Evolutionary conservation across 352 stramenopile species (phyloP), one percentile per base, ranked within the genome.

Genomic region (Phytophthora brassicae): DNA sequence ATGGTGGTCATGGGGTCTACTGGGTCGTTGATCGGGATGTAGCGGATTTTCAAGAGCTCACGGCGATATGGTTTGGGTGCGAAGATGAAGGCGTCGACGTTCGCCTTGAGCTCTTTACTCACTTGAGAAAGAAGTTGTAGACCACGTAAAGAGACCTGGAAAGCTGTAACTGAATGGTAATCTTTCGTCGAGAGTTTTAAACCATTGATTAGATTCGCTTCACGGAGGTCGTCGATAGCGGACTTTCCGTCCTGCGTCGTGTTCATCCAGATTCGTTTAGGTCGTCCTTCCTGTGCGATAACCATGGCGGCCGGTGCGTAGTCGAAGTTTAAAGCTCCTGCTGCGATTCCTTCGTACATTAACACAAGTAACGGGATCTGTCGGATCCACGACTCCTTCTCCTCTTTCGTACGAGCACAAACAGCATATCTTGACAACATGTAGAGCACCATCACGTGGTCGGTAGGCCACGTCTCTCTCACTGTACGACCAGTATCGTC

Each of bases 311-410:
- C 75, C 1, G 79, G 79, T 12, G 79, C 79, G 56, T 88, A 88
- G 58, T 88, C 79, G 43, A 88, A 88, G 60, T 85, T 80, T 1
- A 88, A 63, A 20, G 65, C 74, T 3, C 76, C 76, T 13, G 74
- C 68, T 8, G 72, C 77, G 49, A 88, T 88, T 22, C 79, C 79
- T 59, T 88, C 79, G 60, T 86, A 88, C 72, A 88, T 79, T 83
- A 98, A 74, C 56, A 98, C 95, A 16, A 97, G 79, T 29, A 99
- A 57, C 29, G 95, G 88, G 36, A 90, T 92, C 69, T 98, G 97
- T 17, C 94, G 83, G 43, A 98, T 90, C 95, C 95, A 98, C 57
- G 90, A 77, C 67, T 98, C 93, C 31, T 95, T 95, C 39, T 97
- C 87, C 6, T 95, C 77, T 8, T 80, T 70, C 9, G 78, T 81